phyloP scores from a whole-genome alignment of 331 rosid species.

The Telfairia occidentalis region DNA sequence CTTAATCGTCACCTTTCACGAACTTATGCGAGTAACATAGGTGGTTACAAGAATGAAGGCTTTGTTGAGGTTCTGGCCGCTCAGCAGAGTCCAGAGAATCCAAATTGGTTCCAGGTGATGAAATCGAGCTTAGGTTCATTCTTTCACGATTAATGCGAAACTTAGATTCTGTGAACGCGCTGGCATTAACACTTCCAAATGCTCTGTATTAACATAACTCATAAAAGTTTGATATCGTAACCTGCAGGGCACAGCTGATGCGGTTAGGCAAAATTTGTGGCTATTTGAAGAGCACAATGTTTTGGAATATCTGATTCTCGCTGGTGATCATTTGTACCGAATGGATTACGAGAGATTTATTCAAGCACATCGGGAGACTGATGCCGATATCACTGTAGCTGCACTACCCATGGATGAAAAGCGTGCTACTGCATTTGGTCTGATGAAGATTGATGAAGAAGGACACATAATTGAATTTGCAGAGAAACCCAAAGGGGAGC shows the following conservation, averaged over 20 bases:
- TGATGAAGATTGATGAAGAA: slow-evolving; percentile 96
- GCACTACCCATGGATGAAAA: slow-evolving; percentile 96
- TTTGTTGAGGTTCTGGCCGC: slow-evolving; percentile 98
- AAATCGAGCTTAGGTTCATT: background rate
- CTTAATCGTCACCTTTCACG: slow-evolving; percentile 91
- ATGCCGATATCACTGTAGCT: slow-evolving; percentile 96
- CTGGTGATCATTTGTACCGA: slow-evolving; percentile 89
- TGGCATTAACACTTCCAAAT: background rate
- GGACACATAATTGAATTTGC: slow-evolving; percentile 88
- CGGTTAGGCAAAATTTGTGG: slow-evolving; percentile 92
- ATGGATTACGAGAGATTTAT: slow-evolving; percentile 95
- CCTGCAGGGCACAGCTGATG: slow-evolving; percentile 93
- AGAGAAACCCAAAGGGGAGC: slow-evolving; percentile 94
- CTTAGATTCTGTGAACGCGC: background rate
- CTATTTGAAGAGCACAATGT: slow-evolving; percentile 93
- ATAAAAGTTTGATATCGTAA: background rate
- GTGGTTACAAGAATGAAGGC: slow-evolving; percentile 90
- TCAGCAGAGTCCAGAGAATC: slow-evolving; percentile 97
- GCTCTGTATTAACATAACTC: background rate
- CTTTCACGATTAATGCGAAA: background rate
- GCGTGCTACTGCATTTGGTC: slow-evolving; percentile 91
- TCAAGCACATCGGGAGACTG: slow-evolving; percentile 88
- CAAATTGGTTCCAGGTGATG: slow-evolving; percentile 94
- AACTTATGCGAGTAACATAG: slow-evolving; percentile 91
- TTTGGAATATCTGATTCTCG: slow-evolving; percentile 77